Conservation (phyloP, 1,284 basidiomycete species). For the Apiotrichum porosum region DNA sequence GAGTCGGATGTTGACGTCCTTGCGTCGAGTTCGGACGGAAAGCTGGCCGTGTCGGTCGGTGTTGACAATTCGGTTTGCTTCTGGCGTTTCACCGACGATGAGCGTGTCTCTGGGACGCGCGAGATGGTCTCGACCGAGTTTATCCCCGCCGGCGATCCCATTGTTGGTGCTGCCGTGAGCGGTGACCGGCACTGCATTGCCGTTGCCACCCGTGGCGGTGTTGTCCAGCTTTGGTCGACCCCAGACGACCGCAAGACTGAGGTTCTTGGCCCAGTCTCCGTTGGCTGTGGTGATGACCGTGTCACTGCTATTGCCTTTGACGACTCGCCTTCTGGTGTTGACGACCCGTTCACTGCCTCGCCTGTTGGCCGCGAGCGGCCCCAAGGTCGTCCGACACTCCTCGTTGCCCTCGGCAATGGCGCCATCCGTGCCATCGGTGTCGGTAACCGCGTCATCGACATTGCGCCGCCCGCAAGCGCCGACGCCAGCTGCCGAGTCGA, state of each 20-base stretch:
- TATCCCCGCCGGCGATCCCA: conserved; percentile 16
- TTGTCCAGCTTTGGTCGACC: conserved; percentile 10
- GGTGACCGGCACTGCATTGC: conserved; percentile 8
- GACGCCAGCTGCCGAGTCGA: conserved; percentile 4
- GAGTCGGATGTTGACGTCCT: conserved; percentile 74
- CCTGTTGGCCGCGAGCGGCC: conserved; percentile 1
- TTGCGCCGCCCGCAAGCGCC: conserved; percentile 1
- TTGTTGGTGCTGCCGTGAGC: conserved; percentile 24
- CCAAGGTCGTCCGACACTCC: conserved; percentile 5
- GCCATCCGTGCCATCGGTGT: conserved; percentile 8
- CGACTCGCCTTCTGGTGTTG: neutral
- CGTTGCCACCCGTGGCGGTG: conserved; percentile 7
- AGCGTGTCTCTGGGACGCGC: conserved; percentile 23
- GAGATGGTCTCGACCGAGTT: conserved; percentile 15
- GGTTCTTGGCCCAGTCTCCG: neutral
- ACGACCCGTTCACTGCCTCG: conserved; percentile 17
- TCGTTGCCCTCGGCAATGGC: conserved; percentile 14
- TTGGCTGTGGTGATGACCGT: neutral
- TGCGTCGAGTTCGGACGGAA: conserved; percentile 63
- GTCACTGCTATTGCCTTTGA: conserved; percentile 8
- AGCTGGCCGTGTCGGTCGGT: conserved; percentile 63
- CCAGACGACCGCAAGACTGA: conserved; percentile 14
- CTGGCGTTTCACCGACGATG: conserved; percentile 32
- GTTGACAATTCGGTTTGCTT: conserved; percentile 57
- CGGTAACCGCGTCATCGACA: conserved; percentile 5